These are phyloP conservation scores for Puccinia brachypodii DNA, from an alignment of 1,284 basidiomycete genomes.

Conservation along the genomic window DNA sequence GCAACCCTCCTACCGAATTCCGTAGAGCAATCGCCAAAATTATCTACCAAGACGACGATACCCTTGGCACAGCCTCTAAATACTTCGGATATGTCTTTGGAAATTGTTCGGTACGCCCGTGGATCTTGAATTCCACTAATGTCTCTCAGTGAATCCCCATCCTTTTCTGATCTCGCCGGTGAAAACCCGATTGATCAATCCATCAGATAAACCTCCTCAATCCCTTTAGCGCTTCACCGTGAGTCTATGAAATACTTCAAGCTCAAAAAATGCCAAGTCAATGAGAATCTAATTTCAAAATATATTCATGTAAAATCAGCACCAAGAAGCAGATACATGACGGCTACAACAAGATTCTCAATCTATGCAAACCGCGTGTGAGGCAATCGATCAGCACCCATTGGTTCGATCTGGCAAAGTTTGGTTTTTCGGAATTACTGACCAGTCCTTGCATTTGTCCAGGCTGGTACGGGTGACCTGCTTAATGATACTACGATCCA, in stretches of 20 bases:
- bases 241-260: background rate
- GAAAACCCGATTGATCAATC: background rate
- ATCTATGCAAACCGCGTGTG: background rate
- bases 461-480: background rate
- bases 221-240: background rate
- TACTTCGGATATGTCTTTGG: background rate
- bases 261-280: background rate
- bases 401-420: too few relatives aligned
- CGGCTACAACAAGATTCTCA: slow-evolving; percentile 2
- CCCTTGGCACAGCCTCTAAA: background rate
- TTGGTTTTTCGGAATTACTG: too few relatives aligned
- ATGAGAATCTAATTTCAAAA: background rate
- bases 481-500: background rate
- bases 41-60: background rate
- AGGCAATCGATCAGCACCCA: too few relatives aligned
- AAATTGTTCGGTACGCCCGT: slow-evolving; percentile 4
- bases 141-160: background rate
- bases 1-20: background rate
- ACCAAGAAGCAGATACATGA: background rate
- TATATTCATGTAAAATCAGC: background rate
- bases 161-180: background rate
- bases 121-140: background rate
- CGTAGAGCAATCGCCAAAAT: background rate
- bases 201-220: background rate
- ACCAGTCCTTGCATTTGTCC: background rate